phyloP scores from a whole-genome alignment of 176 grass and related monocot species.

The Hsuehochloa calcarea region DNA sequence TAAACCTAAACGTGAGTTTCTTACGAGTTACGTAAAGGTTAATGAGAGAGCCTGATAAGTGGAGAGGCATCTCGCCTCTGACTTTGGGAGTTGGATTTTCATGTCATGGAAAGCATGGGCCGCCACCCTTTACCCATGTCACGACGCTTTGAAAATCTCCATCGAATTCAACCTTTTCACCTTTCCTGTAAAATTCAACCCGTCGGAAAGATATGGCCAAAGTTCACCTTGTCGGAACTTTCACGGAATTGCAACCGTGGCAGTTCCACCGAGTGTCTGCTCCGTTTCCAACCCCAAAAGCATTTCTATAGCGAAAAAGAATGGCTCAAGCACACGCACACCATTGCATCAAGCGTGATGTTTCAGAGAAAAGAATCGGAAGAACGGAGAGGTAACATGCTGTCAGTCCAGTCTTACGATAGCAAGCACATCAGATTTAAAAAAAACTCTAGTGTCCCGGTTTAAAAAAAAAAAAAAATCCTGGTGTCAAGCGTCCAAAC shows the following conservation, averaged over 20 bases:
- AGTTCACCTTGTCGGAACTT: constrained; percentile 34
- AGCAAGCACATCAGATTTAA: neutral
- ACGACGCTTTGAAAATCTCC: constrained; percentile 1
- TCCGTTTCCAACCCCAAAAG: neutral
- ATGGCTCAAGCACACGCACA: neutral
- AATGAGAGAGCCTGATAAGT: neutral
- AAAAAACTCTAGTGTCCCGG: too few species aligned
- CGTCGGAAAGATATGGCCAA: constrained; percentile 13
- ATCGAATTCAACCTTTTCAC: neutral
- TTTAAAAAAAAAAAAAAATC: too few species aligned
- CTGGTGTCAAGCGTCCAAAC: too few species aligned
- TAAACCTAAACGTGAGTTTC: neutral
- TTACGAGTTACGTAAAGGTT: neutral
- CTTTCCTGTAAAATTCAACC: constrained; percentile 12
- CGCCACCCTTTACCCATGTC: neutral
- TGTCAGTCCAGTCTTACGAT: neutral
- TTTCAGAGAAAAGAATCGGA: neutral
- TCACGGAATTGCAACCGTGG: constrained; percentile 4
- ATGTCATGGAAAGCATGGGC: neutral
- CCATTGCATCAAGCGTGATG: neutral
- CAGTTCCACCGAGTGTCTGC: neutral
- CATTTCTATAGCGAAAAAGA: neutral
- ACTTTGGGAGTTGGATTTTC: neutral
- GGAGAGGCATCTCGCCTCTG: neutral
- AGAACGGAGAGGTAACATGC: neutral